phyloP scores from a whole-genome alignment of 306 rosid genomes.

The Quercus mongolica region DNA sequence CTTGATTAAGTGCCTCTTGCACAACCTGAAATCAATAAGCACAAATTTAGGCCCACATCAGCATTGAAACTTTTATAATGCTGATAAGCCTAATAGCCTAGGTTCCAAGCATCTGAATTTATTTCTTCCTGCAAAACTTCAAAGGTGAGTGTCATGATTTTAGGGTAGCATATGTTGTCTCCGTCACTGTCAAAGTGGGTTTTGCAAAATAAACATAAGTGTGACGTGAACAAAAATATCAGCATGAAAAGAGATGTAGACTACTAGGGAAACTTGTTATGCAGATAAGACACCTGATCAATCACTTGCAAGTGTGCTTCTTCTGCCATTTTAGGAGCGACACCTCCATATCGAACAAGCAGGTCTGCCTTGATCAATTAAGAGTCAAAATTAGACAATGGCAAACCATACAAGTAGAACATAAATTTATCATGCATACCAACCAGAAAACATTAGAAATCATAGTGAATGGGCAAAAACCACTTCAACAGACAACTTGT shows the following conservation, averaged over 20 bases:
- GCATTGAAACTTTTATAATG: not conserved
- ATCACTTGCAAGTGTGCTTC: constrained; percentile 88
- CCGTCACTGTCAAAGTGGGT: not conserved
- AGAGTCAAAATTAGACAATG: constrained; percentile 21
- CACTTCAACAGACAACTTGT: not conserved
- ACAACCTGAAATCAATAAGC: constrained; percentile 65
- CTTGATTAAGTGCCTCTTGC: constrained; percentile 81
- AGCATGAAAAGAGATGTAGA: not conserved
- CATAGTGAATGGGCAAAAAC: constrained; percentile 1
- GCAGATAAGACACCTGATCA: constrained; percentile 55
- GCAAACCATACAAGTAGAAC: not conserved
- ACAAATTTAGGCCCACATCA: constrained; percentile 15
- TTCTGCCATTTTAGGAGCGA: constrained; percentile 98
- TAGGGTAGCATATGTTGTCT: not conserved
- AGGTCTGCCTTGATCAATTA: constrained; percentile 70
- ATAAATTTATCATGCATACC: not conserved
- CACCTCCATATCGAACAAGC: constrained; percentile 87
- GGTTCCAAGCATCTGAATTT: not conserved
- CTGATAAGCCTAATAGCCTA: not conserved
- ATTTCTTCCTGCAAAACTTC: not conserved
- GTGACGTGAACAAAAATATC: not conserved
- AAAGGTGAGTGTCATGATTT: not conserved
- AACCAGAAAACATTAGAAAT: not conserved
- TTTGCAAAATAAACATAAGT: not conserved
- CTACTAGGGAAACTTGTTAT: not conserved